phyloP scores from a whole-genome alignment of 2,329 filamentous ascomycete species.

The Cadophora malorum region DNA sequence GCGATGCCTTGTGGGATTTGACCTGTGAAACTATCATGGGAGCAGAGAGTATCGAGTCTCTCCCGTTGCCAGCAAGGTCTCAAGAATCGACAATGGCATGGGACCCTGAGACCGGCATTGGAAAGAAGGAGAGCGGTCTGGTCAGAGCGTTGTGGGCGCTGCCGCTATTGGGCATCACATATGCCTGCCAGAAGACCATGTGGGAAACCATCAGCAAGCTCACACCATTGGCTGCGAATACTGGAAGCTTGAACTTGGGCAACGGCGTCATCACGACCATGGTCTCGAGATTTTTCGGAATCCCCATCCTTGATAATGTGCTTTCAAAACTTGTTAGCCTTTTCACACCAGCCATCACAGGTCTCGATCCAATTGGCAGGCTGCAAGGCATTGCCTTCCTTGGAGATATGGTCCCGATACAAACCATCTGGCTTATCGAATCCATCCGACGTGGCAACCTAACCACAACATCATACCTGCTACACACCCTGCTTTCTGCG shows the following conservation, averaged over 20 bases:
- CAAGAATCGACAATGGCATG: slow-evolving; percentile 41
- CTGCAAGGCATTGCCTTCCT: slow-evolving; percentile 41
- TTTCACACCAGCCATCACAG: slow-evolving; percentile 35
- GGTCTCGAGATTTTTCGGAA: slow-evolving; percentile 29
- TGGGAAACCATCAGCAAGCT: slow-evolving; percentile 19
- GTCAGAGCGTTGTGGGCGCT: slow-evolving; percentile 38
- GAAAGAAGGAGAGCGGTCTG: slow-evolving; percentile 40
- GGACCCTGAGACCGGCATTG: slow-evolving; percentile 41
- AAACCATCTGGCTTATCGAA: slow-evolving; percentile 44
- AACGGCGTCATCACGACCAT: slow-evolving; percentile 11
- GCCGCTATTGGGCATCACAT: slow-evolving; percentile 30
- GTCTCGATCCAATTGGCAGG: slow-evolving; percentile 29
- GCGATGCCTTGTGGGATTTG: slow-evolving; percentile 35
- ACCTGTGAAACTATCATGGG: slow-evolving; percentile 35
- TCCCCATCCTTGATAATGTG: slow-evolving; percentile 33
- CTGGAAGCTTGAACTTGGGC: slow-evolving; percentile 5
- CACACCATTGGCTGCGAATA: neutral
- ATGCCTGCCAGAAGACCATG: slow-evolving; percentile 33
- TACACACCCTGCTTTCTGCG: slow-evolving; percentile 40
- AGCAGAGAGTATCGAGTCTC: slow-evolving; percentile 41
- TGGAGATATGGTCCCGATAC: slow-evolving; percentile 40
- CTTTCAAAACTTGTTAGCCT: slow-evolving; percentile 34
- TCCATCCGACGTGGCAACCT: slow-evolving; percentile 41
- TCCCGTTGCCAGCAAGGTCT: slow-evolving; percentile 41
- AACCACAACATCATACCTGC: slow-evolving; percentile 37